phyloP scores from a whole-genome alignment of 768 basidiomycete species.

The Termitomyces heimii region DNA sequence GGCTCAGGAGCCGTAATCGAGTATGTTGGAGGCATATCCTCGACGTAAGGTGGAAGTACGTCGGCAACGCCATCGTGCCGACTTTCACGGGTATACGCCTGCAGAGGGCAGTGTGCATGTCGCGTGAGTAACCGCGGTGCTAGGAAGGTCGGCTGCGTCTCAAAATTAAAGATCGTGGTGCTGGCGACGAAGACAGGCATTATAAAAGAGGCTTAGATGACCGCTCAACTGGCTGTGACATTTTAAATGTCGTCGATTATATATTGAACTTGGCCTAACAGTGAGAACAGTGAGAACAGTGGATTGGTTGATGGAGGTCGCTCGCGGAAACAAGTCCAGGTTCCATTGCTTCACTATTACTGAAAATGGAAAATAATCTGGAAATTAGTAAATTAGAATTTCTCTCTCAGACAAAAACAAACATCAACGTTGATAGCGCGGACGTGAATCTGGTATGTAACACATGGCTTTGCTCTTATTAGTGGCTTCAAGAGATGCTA shows the following conservation, averaged over 20 bases:
- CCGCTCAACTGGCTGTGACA: not conserved
- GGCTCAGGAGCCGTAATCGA: constrained; percentile 36
- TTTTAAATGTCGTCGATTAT: not conserved
- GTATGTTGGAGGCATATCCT: constrained; percentile 32
- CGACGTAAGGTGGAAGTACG: constrained; percentile 38
- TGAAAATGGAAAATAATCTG: not conserved
- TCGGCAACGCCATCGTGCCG: constrained; percentile 33
- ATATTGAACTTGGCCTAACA: not conserved
- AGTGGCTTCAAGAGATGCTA: too few species aligned
- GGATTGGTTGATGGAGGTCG: not conserved
- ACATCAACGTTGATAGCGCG: too few species aligned
- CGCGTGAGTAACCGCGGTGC: constrained; percentile 15
- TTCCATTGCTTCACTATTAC: not conserved
- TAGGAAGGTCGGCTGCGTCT: constrained; percentile 11
- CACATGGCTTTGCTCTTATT: too few species aligned
- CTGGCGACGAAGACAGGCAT: constrained; percentile 13
- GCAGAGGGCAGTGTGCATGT: constrained; percentile 14
- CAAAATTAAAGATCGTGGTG: constrained; percentile 9
- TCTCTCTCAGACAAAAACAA: too few species aligned
- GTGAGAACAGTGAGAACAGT: not conserved
- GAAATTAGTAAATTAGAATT: not conserved
- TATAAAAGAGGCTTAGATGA: not conserved
- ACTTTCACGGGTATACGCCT: constrained; percentile 30
- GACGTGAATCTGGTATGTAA: too few species aligned
- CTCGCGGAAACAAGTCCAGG: not conserved